Base-by-base conservation (phyloP, 1,284 basidiomycete species). In the Ceratobasidium sp. region DNA sequence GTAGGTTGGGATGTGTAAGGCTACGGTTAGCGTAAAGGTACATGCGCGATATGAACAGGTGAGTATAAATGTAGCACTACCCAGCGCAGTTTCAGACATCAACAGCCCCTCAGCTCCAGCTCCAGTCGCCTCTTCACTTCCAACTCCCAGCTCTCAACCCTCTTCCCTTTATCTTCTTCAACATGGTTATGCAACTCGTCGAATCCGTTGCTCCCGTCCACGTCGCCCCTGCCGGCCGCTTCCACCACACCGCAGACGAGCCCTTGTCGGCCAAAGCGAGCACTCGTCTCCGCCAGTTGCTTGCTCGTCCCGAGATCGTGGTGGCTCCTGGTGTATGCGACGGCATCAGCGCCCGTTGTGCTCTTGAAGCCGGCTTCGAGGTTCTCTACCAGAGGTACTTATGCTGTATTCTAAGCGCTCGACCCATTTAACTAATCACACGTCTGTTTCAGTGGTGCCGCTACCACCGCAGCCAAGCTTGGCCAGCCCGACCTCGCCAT, bases 401-500 rank as follows among this genome's bases (percentile, higher is more conserved):
- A n/a, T n/a, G n/a, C n/a, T n/a, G n/a, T n/a, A n/a, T n/a, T n/a
- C n/a, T n/a, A n/a, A n/a, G n/a, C n/a, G n/a, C n/a, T n/a, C n/a
- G n/a, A n/a, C n/a, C n/a, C n/a, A n/a, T n/a, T n/a, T n/a, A n/a
- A n/a, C n/a, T n/a, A n/a, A n/a, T n/a, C n/a, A n/a, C n/a, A n/a
- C n/a, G n/a, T n/a, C n/a, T n/a, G n/a, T n/a, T n/a, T n/a, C 77
- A 83, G 89, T 78, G 92, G 92, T 56, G 91, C 92, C 59, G 91
- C 90, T 7, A 93, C 92, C 0, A 92, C 90, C 0, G 90, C 91
- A 46, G 91, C 90, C 0, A 87, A 90, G 22, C 86, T 94, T 27
- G 92, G 92, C 29, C 87, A 89, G 79, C 91, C 92, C 24, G 92
- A 94, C 80, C 84, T 94, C 31, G 92, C 91, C 16, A 92, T 94